phyloP scores from a whole-genome alignment of 177 flowering plant species.

The Vitis hybrid region DNA sequence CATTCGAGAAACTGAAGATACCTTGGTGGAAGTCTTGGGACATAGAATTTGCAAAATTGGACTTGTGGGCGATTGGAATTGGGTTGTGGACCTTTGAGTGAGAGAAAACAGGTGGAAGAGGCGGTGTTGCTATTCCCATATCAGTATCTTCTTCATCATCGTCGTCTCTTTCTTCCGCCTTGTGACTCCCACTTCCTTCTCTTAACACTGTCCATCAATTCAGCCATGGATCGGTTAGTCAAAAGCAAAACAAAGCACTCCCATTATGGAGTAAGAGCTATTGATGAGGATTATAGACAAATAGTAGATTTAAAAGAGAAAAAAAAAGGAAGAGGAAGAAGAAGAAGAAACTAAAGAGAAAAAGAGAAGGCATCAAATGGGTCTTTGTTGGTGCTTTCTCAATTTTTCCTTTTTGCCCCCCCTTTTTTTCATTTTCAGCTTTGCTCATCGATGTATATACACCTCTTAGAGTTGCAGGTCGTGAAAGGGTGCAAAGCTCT shows the following conservation, averaged over 20 bases:
- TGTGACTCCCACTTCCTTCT: neutral
- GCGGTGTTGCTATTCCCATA: conserved; percentile 58
- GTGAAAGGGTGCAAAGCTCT: conserved; percentile 43
- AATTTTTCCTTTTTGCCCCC: neutral
- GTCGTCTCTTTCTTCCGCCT: conserved; percentile 12
- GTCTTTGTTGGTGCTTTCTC: conserved; percentile 4
- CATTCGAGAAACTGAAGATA: conserved; percentile 69
- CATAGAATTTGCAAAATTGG: conserved; percentile 56
- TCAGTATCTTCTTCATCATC: conserved; percentile 31
- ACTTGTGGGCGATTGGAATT: conserved; percentile 9
- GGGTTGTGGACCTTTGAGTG: conserved; percentile 20
- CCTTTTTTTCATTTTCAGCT: conserved; percentile 15
- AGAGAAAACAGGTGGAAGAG: conserved; percentile 16
- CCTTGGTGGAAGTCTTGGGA: conserved; percentile 70
- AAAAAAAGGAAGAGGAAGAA: neutral
- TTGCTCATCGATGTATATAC: conserved; percentile 18
- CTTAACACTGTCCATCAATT: conserved; percentile 6
- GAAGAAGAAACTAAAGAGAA: conserved; percentile 9
- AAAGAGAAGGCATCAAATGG: conserved; percentile 14
- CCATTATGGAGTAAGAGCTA: conserved; percentile 6
- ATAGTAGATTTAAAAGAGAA: neutral
- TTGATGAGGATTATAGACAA: neutral
- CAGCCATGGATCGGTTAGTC: conserved; percentile 10
- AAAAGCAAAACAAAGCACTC: conserved; percentile 11
- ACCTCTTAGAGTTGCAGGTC: conserved; percentile 49